Percentiles rank a stretch among this genome's conserved stretches.
Evolutionary conservation across 495 filamentous ascomycete species (phyloP).

Genomic region (Schizothecium vesticola): DNA sequence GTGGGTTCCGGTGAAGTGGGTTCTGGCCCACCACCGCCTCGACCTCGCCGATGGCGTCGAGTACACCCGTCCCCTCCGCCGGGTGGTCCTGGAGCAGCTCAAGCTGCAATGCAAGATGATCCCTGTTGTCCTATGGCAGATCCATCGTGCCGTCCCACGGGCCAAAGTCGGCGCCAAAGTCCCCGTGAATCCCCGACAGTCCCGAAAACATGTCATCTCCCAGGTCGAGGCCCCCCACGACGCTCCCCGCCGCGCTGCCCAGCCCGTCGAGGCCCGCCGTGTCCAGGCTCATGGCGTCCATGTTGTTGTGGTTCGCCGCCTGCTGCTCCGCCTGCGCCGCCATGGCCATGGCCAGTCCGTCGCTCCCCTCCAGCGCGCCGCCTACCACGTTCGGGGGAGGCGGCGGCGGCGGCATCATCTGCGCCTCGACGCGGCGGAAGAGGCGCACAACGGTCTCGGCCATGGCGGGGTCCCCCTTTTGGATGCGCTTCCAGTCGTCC

Average conservation of each 20-base stretch:
- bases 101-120: too few species aligned
- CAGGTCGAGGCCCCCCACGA: slow-evolving; percentile 29
- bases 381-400: slow-evolving; percentile 19
- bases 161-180: slow-evolving; percentile 23
- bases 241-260: slow-evolving; percentile 16
- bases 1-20: background rate
- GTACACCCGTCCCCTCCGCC: background rate
- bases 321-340: slow-evolving; percentile 15
- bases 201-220: slow-evolving; percentile 36
- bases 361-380: slow-evolving; percentile 24
- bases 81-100: too few species aligned
- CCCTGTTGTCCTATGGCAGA: background rate
- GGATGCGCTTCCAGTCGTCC: slow-evolving; percentile 55
- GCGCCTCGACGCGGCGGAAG: slow-evolving; percentile 66
- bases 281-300: slow-evolving; percentile 30
- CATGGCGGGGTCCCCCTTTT: slow-evolving; percentile 53
- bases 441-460: slow-evolving; percentile 74
- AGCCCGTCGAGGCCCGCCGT: slow-evolving; percentile 20
- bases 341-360: slow-evolving; percentile 27
- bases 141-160: slow-evolving; percentile 16
- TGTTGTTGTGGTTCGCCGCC: background rate
- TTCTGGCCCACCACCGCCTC: background rate
- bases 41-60: background rate
- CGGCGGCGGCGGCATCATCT: slow-evolving; percentile 34
- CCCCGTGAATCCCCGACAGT: slow-evolving; percentile 11